Evolutionary conservation across 1,139 yeast species (phyloP).

Genomic region (Candida smagusa): DNA sequence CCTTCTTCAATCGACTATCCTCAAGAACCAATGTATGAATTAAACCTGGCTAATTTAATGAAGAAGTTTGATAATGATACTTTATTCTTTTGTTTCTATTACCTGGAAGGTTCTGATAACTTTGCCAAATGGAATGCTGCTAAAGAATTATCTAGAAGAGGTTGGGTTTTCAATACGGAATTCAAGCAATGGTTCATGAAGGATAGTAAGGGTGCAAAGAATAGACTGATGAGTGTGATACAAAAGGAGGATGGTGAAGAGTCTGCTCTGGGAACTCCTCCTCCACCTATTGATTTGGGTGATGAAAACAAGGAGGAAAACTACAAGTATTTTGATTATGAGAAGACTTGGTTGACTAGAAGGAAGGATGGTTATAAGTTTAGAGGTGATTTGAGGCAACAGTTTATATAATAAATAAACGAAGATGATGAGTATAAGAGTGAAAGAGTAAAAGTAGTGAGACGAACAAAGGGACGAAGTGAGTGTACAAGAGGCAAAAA

Average conservation of each 20-base stretch:
- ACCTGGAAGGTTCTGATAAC: conserved; percentile 44
- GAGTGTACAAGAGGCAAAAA: background rate
- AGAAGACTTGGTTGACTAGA: conserved; percentile 84
- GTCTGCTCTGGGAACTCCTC: conserved; percentile 9
- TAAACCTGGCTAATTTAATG: conserved; percentile 52
- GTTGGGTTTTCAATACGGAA: conserved; percentile 83
- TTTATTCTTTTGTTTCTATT: conserved; percentile 87
- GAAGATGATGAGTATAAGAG: background rate
- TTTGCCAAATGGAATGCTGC: conserved; percentile 74
- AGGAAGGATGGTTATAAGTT: conserved; percentile 66
- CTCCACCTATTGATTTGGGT: conserved; percentile 7
- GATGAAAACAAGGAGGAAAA: conserved; percentile 48
- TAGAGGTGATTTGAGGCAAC: conserved; percentile 21
- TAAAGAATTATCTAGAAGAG: conserved; percentile 71
- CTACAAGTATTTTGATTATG: conserved; percentile 86
- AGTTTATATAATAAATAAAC: conserved; percentile 3
- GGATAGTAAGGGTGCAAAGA: conserved; percentile 40
- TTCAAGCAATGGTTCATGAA: conserved; percentile 78
- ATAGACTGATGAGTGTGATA: conserved; percentile 44
- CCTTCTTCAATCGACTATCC: conserved; percentile 93
- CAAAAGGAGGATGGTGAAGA: conserved; percentile 29
- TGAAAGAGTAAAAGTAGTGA: background rate
- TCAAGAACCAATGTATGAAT: conserved; percentile 73
- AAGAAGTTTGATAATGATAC: conserved; percentile 83
- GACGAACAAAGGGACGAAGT: background rate